Evolutionary conservation across 805 yeast species (phyloP).

Genomic region (Candida nitratophila): DNA sequence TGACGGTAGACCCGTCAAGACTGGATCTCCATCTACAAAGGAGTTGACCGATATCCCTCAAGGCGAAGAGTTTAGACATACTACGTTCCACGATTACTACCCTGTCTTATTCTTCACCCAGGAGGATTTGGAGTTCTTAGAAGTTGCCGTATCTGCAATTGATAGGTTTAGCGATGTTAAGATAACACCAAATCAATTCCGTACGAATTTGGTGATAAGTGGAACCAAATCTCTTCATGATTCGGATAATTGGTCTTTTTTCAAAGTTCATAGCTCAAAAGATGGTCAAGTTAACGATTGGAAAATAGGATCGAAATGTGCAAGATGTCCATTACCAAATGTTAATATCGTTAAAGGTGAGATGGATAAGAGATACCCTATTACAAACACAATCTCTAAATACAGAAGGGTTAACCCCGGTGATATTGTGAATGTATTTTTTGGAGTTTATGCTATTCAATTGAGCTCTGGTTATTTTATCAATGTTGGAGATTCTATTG

Average conservation of each 20-base stretch:
- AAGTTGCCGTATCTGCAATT: constrained; percentile 9
- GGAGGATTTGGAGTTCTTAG: constrained; percentile 16
- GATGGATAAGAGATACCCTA: constrained; percentile 14
- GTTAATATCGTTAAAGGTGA: constrained; percentile 15
- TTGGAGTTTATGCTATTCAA: constrained; percentile 18
- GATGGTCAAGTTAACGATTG: constrained; percentile 9
- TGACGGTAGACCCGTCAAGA: constrained; percentile 19
- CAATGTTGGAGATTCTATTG: constrained; percentile 9
- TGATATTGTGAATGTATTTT: constrained; percentile 14
- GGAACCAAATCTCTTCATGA: constrained; percentile 16
- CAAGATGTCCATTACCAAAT: constrained; percentile 23
- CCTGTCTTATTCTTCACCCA: constrained; percentile 20
- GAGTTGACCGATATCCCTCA: not conserved
- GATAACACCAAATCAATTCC: constrained; percentile 13
- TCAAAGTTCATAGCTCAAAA: constrained; percentile 10
- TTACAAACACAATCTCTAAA: constrained; percentile 18
- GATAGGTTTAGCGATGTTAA: constrained; percentile 7
- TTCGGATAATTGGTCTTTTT: constrained; percentile 17
- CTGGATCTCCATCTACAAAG: constrained; percentile 16
- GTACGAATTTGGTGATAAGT: constrained; percentile 20
- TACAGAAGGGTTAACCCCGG: constrained; percentile 24
- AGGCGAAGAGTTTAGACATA: constrained; percentile 4
- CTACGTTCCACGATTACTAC: constrained; percentile 25
- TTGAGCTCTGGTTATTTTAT: constrained; percentile 7
- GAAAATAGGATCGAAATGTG: constrained; percentile 20